Percentiles rank a stretch among this genome's conserved stretches.
Evolutionary conservation across 768 basidiomycete species (phyloP).

Genomic region (Chiua virens): DNA sequence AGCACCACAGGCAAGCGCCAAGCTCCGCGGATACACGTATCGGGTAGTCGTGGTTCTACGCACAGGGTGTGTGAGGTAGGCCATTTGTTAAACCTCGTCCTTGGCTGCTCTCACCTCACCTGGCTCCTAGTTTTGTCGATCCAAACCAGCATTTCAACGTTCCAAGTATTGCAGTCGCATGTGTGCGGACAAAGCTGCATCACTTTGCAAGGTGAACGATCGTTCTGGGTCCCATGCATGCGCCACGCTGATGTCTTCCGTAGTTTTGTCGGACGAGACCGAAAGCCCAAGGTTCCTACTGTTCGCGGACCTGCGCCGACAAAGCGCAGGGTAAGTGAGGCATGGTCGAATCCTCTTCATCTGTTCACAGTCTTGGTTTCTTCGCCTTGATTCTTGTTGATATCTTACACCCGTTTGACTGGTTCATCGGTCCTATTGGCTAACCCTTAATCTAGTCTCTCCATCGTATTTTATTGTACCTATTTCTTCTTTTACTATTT

Average conservation of each 20-base stretch:
- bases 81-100: not conserved
- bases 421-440: not conserved
- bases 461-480: slow-evolving; percentile 2
- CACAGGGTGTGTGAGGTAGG: slow-evolving; percentile 26
- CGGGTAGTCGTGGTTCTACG: slow-evolving; percentile 2
- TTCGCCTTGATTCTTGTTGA: not conserved
- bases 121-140: slow-evolving; percentile 47
- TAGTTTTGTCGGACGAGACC: slow-evolving; percentile 25
- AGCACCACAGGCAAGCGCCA: slow-evolving; percentile 2
- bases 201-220: slow-evolving; percentile 23
- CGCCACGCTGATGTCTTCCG: too few relatives aligned
- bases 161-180: slow-evolving; percentile 62
- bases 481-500: not conserved
- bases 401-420: slow-evolving; percentile 2
- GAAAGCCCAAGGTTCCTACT: slow-evolving; percentile 20
- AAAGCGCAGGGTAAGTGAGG: slow-evolving; percentile 14
- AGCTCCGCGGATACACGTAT: slow-evolving; percentile 8
- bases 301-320: slow-evolving; percentile 28
- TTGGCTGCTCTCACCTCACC: not conserved
- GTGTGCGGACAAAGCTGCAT: slow-evolving; percentile 48
- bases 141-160: slow-evolving; percentile 54
- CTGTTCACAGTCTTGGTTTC: not conserved
- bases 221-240: not conserved
- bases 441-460: not conserved
- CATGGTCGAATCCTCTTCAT: not conserved